Percentiles rank a stretch among this genome's conserved stretches.
Conservation (phyloP, 805 yeast species). For the Wickerhamomyces pijperi region DNA sequence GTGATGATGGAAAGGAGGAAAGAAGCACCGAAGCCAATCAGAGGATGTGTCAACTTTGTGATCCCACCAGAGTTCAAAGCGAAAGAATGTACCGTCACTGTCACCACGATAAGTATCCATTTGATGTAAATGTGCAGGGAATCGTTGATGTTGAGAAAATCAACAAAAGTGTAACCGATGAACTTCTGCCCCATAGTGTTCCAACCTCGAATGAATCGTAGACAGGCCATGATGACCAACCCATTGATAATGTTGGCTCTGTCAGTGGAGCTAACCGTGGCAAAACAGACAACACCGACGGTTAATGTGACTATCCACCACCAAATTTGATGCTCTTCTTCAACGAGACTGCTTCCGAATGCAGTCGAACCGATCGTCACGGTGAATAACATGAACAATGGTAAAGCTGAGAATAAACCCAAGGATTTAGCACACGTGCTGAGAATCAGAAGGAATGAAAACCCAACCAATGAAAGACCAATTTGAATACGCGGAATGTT, state of each 20-base stretch:
- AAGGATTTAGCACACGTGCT: slow-evolving; percentile 1
- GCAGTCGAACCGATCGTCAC: slow-evolving; percentile 39
- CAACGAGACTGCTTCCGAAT: slow-evolving; percentile 84
- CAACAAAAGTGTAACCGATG: slow-evolving; percentile 36
- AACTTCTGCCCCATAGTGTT: slow-evolving; percentile 84
- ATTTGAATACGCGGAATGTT: slow-evolving; percentile 35
- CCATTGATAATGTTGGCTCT: no score
- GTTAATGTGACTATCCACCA: slow-evolving; percentile 48
- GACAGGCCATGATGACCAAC: no score
- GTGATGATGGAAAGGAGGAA: slow-evolving; percentile 35
- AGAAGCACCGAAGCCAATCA: slow-evolving; percentile 31
- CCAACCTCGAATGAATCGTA: slow-evolving; percentile 58
- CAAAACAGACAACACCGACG: slow-evolving; percentile 6
- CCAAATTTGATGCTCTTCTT: slow-evolving; percentile 96
- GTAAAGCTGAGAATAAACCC: no score
- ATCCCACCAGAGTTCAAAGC: slow-evolving; percentile 17
- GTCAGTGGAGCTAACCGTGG: no score
- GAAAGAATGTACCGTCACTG: slow-evolving; percentile 23
- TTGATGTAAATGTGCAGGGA: slow-evolving; percentile 20
- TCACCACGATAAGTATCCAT: slow-evolving; percentile 37
- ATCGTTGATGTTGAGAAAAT: slow-evolving; percentile 33
- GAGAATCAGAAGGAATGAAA: neutral
- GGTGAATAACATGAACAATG: slow-evolving; percentile 16
- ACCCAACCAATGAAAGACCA: slow-evolving; percentile 15
- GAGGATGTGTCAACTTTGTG: slow-evolving; percentile 13